These are phyloP conservation scores for Trametes sp. DNA, from an alignment of 1,284 basidiomycete genomes.

Conservation along the genomic window DNA sequence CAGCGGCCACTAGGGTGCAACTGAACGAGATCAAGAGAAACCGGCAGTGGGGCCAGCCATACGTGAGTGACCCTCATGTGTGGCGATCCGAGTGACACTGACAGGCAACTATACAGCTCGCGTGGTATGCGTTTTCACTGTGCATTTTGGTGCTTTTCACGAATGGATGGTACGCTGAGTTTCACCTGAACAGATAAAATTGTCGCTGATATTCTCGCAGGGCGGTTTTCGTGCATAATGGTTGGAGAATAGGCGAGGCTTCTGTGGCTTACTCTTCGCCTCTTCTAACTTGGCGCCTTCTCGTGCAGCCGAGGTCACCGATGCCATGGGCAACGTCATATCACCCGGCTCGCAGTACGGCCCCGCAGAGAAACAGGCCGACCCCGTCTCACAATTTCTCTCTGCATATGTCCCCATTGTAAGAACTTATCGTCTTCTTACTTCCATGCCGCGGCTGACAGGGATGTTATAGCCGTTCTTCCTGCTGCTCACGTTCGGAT, in stretches of 20 bases:
- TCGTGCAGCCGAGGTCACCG: conserved; percentile 17
- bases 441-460: neutral
- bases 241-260: conserved; percentile 38
- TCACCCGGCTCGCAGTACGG: too few relatives aligned
- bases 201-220: conserved; percentile 13
- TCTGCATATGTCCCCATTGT: conserved; percentile 42
- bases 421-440: conserved; percentile 7
- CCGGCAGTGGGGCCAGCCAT: conserved; percentile 39
- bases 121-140: conserved; percentile 39
- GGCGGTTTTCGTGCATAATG: conserved; percentile 39
- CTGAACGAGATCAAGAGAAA: conserved; percentile 37
- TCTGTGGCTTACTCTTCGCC: too few relatives aligned
- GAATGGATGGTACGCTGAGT: conserved; percentile 36
- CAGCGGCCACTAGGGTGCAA: conserved; percentile 24
- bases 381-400: conserved; percentile 37
- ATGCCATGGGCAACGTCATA: too few relatives aligned
- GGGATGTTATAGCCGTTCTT: conserved; percentile 37
- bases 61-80: too few relatives aligned
- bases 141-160: conserved; percentile 40
- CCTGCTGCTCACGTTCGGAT: conserved; percentile 40
- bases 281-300: neutral
- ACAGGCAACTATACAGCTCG: conserved; percentile 31
- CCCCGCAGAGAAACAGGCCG: conserved; percentile 3
- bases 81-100: too few relatives aligned
- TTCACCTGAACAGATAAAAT: neutral